Conservation (phyloP, 495 filamentous ascomycete genomes). For the Neurospora sp. region DNA sequence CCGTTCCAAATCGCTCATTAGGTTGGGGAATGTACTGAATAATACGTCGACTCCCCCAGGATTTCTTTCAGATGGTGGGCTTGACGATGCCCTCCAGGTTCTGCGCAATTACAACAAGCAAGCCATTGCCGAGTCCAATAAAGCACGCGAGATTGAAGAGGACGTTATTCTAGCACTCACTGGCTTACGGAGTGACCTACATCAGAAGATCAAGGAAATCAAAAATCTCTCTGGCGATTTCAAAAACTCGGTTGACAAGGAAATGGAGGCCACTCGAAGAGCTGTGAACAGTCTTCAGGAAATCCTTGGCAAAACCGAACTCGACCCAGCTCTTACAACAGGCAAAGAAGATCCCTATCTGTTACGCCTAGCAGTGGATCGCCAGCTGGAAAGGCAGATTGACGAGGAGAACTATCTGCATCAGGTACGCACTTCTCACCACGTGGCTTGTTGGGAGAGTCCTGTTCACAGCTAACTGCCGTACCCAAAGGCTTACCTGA, state of each 20-base stretch:
- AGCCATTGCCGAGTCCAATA: slow-evolving; percentile 71
- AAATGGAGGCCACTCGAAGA: slow-evolving; percentile 59
- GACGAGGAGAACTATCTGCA: slow-evolving; percentile 97
- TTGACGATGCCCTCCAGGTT: slow-evolving; percentile 76
- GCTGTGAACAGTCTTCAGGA: slow-evolving; percentile 74
- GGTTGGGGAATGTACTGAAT: slow-evolving; percentile 74
- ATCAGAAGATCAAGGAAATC: slow-evolving; percentile 97
- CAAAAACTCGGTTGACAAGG: slow-evolving; percentile 78
- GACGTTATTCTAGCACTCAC: slow-evolving; percentile 83
- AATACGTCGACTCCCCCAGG: slow-evolving; percentile 60
- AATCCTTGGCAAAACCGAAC: slow-evolving; percentile 62
- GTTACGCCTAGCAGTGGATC: slow-evolving; percentile 70
- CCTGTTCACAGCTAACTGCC: neutral
- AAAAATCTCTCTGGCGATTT: slow-evolving; percentile 87
- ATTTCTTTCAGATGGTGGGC: slow-evolving; percentile 69
- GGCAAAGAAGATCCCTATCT: slow-evolving; percentile 91
- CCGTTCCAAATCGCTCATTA: slow-evolving; percentile 70
- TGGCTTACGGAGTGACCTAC: slow-evolving; percentile 75
- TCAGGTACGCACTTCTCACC: slow-evolving; percentile 47
- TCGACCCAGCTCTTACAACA: slow-evolving; percentile 60
- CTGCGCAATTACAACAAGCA: slow-evolving; percentile 75
- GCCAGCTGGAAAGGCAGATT: slow-evolving; percentile 81
- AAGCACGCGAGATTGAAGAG: slow-evolving; percentile 79
- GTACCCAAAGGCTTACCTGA: slow-evolving; percentile 67
- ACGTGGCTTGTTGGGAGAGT: neutral